These are phyloP conservation scores for Lizonia empirigonia DNA, from an alignment of 2,329 filamentous ascomycete genomes.

Conservation along the genomic window DNA sequence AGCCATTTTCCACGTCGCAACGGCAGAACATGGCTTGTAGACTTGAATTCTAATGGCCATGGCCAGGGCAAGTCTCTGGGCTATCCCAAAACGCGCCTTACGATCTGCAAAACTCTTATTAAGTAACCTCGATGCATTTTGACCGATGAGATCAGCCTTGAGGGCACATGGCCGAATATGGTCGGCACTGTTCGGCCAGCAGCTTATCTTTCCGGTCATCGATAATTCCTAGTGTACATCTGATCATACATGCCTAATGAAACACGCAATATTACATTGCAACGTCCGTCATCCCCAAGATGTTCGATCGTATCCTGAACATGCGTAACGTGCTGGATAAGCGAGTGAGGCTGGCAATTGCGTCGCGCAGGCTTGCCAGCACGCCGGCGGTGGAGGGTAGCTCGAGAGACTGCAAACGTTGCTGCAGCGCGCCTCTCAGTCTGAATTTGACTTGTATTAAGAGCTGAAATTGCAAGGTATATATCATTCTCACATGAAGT, in stretches of 20 bases:
- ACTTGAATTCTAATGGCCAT: slow-evolving; percentile 2
- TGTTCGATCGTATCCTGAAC: not conserved
- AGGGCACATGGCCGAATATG: not conserved
- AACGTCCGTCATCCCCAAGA: not conserved
- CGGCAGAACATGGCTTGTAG: not conserved
- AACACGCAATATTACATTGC: not conserved
- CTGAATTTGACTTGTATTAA: too few relatives aligned
- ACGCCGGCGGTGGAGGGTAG: too few relatives aligned
- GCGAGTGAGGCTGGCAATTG: too few relatives aligned
- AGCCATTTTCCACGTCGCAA: not conserved
- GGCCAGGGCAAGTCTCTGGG: not conserved
- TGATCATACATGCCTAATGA: slow-evolving; percentile 8
- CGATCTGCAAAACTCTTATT: not conserved
- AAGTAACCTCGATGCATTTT: not conserved
- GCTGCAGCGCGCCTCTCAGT: too few relatives aligned
- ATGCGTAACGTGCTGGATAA: too few relatives aligned
- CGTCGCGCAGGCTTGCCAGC: too few relatives aligned
- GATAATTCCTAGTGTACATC: slow-evolving; percentile 5
- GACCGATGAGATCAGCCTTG: not conserved
- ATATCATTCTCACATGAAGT: too few relatives aligned
- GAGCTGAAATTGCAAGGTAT: too few relatives aligned
- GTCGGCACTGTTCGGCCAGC: not conserved
- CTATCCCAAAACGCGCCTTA: slow-evolving; percentile 3
- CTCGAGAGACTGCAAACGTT: too few relatives aligned
- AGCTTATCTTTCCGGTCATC: not conserved